phyloP scores from a whole-genome alignment of 2,329 filamentous ascomycete genomes.

The Fusarium sp. region DNA sequence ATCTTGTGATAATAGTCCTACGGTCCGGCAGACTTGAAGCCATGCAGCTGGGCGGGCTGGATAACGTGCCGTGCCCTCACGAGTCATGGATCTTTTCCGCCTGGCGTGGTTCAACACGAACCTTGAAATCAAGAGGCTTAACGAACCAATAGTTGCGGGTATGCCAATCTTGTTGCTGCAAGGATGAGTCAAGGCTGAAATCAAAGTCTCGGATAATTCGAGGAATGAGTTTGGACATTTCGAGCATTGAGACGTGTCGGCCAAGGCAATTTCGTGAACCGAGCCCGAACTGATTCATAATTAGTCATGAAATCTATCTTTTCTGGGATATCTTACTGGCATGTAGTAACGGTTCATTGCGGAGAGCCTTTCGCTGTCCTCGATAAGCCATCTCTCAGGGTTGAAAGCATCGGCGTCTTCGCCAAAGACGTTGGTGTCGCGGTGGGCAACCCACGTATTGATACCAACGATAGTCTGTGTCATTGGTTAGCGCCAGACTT shows the following conservation, averaged over 20 bases:
- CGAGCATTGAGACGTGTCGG: constrained; percentile 43
- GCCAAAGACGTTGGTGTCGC: constrained; percentile 33
- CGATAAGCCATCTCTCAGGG: constrained; percentile 36
- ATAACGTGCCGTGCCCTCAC: too few relatives aligned
- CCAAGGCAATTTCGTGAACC: constrained; percentile 45
- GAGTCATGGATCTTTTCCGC: too few relatives aligned
- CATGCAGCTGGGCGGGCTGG: too few relatives aligned
- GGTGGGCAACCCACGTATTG: constrained; percentile 45
- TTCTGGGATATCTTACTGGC: constrained; percentile 30
- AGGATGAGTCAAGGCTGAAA: constrained; percentile 24
- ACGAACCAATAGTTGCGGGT: constrained; percentile 39
- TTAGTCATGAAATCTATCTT: too few relatives aligned
- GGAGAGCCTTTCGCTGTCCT: constrained; percentile 6
- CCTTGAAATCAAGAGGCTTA: constrained; percentile 30
- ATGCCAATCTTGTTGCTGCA: constrained; percentile 13
- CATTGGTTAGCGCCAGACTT: fast-evolving
- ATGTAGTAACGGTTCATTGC: constrained; percentile 44
- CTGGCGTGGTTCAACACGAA: neutral
- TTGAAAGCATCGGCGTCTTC: constrained; percentile 33
- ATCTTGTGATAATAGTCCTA: too few relatives aligned
- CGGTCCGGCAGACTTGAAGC: too few relatives aligned
- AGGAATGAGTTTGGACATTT: constrained; percentile 45
- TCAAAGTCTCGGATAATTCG: constrained; percentile 42
- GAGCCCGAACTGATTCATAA: constrained; percentile 42
- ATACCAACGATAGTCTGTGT: constrained; percentile 38